phyloP scores from a whole-genome alignment of 1,284 basidiomycete genomes.

The Fomitopsis palustris region DNA sequence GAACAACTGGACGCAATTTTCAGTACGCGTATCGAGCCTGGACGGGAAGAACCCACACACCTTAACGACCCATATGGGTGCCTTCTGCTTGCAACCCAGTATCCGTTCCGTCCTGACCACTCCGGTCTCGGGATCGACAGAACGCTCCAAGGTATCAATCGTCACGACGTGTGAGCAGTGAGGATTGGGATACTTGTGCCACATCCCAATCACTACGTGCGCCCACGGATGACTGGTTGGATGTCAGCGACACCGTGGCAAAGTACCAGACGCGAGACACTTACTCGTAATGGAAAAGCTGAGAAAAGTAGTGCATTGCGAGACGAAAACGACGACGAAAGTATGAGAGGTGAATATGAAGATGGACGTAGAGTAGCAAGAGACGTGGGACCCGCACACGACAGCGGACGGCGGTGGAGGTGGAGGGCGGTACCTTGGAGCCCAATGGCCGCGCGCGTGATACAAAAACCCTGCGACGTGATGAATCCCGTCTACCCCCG shows the following conservation, averaged over 20 bases:
- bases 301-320: conserved; percentile 74
- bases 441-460: conserved; percentile 3
- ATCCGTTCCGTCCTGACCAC: conserved; percentile 86
- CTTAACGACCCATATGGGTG: conserved; percentile 82
- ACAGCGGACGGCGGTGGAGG: conserved; percentile 4
- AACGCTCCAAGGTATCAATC: conserved; percentile 85
- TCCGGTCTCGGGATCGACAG: conserved; percentile 80
- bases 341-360: conserved; percentile 2
- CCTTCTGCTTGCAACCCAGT: conserved; percentile 82
- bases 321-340: conserved; percentile 2
- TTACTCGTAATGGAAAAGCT: conserved; percentile 71
- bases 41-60: conserved; percentile 37
- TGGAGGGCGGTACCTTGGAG: conserved; percentile 2
- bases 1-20: conserved; percentile 56
- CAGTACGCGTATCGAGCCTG: background rate
- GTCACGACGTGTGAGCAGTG: conserved; percentile 90
- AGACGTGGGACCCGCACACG: conserved; percentile 7
- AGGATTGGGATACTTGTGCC: conserved; percentile 96
- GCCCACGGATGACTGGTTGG: conserved; percentile 75
- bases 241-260: conserved; percentile 17
- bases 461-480: conserved; percentile 2
- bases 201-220: conserved; percentile 86
- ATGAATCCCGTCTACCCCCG: conserved; percentile 6
- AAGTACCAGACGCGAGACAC: conserved; percentile 21
- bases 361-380: conserved; percentile 7